Evolutionary conservation across 192 early-diverging fungal species (phyloP), one percentile per base, ranked within the genome.

Genomic region (Globomyces pollinis-pini): DNA sequence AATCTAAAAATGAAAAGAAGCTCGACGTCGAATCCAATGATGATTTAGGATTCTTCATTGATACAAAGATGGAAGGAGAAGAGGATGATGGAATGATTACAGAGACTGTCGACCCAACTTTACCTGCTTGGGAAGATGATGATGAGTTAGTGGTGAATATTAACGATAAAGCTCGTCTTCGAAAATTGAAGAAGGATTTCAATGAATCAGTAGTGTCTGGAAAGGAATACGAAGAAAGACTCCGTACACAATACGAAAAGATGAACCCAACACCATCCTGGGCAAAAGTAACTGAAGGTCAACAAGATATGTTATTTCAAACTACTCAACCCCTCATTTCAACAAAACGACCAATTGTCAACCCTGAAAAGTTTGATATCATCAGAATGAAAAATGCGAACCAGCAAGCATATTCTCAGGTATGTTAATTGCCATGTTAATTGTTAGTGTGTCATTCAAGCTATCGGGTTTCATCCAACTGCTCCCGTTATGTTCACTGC

Each of bases 401-500:
- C 61, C 79, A 86, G 43, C 67, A 71, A 63, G 73, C 53, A 18
- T 84, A 83, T 52, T 80, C 80, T 3, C 67, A 86, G 55, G 84
- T 86, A 64, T 21, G 45, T 33, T 43, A 31, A 7, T 54, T 45
- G n/a, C n/a, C n/a, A n/a, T n/a, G n/a, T n/a, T n/a, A 69, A 42
- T 1, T 64, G 63, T n/a, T 62, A 87, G 75, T 62, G 77, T 3
- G 79, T 77, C 2, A 71, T 96, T 13, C 79, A 84, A 47, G 73
- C 76, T 15, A 64, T 90, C 1, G 67, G 79, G 57, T 98, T 95
- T 77, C 95, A 98, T 62, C 95, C 95, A 7, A 88, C 79, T 39
- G 85, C 90, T 8, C 84, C 85, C 38, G 89, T 96, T 21, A 53
- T 96, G 41, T 60, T 98, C 63, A 96, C 94, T 0, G 87, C 85